Evolutionary conservation across 148 eudicot species (phyloP), one percentile per base, ranked within the genome.

Genomic region (Amaranthus hypochondriacus): DNA sequence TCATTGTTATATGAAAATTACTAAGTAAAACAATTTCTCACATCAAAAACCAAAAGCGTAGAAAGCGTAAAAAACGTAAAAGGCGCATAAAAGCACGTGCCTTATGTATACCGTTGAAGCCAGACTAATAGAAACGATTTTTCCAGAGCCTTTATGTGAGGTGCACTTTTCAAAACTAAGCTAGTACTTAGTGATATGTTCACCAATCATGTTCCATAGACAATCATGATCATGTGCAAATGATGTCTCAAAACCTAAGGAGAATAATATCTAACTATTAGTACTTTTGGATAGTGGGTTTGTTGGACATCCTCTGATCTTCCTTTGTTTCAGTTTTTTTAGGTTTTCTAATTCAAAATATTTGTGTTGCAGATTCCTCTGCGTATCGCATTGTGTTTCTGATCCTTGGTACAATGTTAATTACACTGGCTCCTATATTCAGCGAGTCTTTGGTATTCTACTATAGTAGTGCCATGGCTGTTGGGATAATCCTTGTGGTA

Each of bases 381-480:
- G 77, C 82, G 43, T 92, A 87, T 73, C 96, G 92, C 49, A 49
- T 88, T 59, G 64, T 88, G 60, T 88, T 92, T 79, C 80, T 92
- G 78, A 83, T 88, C 61, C 74, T 79, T 48, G 99, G 99, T 75
- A 83, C 82, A 12, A 49, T 79, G 69, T 61, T 92, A 75, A 70
- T 90, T 84, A 75, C 79, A 44, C 53, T 89, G 80, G 97, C 96
- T 52, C 79, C 91, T 67, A 71, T 75, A 52, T 77, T 92, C 86
- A 90, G 99, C 87, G 84, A 87, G 53, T 96, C 99, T 64, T 71
- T 92, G 71, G 79, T 87, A 66, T 90, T 90, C 81, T 92, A 90
- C 81, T 96, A 96, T 83, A 86, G 97, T 82, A 87, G 97, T 82
- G 94, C 94, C 9, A 96, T 96, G 99, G 81, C 81, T 46, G 77